Evolutionary conservation across 192 early-diverging fungal species (phyloP).

Genomic region (Coemansia sp.): DNA sequence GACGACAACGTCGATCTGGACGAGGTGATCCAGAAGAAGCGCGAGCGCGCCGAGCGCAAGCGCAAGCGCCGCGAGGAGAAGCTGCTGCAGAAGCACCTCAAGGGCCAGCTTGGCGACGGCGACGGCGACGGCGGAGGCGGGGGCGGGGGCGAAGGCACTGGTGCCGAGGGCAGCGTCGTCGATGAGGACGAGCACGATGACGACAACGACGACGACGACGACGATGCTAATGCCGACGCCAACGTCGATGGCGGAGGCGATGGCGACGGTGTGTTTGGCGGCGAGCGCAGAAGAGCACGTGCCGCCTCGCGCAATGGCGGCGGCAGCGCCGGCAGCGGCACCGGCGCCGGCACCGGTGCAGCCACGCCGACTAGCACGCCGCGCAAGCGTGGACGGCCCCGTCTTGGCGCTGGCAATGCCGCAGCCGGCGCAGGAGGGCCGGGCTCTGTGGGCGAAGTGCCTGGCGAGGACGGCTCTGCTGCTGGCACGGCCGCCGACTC

Average conservation of each 20-base stretch:
- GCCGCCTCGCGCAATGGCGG: background rate
- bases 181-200: constrained; percentile 7
- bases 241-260: constrained; percentile 2
- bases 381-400: constrained; percentile 14
- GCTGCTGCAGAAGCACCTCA: constrained; percentile 25
- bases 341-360: background rate
- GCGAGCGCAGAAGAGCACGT: no score
- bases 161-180: background rate
- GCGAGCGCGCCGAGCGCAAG: constrained; percentile 35
- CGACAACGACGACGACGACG: constrained; percentile 5
- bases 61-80: constrained; percentile 31
- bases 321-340: background rate
- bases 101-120: constrained; percentile 18
- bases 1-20: constrained; percentile 62
- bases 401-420: constrained; percentile 8
- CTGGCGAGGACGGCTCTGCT: constrained; percentile 1
- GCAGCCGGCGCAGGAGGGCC: constrained; percentile 7
- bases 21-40: constrained; percentile 53
- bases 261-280: background rate
- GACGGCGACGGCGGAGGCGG: constrained; percentile 4
- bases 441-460: constrained; percentile 3
- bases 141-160: constrained; percentile 3
- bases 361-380: constrained; percentile 6
- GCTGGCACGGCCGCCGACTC: constrained; percentile 6
- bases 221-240: no score